Evolutionary conservation across 1,284 basidiomycete genomes (phyloP).

Genomic region (Limonomyces culmigenus): DNA sequence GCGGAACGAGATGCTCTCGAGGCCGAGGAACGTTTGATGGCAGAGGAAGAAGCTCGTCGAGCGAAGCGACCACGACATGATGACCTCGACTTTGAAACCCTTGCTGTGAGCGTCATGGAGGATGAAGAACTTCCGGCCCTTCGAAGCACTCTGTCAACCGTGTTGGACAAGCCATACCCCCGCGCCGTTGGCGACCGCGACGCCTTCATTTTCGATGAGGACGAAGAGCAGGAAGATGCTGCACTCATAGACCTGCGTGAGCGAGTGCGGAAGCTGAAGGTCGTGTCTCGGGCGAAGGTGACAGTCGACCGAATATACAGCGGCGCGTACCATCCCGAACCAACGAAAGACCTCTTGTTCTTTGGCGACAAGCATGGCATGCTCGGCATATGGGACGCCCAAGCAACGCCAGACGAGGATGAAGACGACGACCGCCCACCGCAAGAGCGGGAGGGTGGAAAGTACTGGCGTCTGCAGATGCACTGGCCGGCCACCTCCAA

Average conservation of each 20-base stretch:
- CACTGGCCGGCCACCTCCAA: conserved; percentile 70
- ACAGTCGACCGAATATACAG: conserved; percentile 57
- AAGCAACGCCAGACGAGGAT: conserved; percentile 46
- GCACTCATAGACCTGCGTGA: conserved; percentile 34
- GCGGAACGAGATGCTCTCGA: conserved; percentile 30
- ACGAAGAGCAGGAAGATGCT: conserved; percentile 21
- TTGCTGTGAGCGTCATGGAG: conserved; percentile 21
- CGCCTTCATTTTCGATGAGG: conserved; percentile 28
- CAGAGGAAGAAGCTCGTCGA: conserved; percentile 39
- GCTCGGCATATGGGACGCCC: conserved; percentile 69
- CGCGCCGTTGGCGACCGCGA: conserved; percentile 27
- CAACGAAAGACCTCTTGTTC: conserved; percentile 63
- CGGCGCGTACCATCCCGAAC: conserved; percentile 61
- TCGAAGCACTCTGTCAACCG: conserved; percentile 21
- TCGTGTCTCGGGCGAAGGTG: conserved; percentile 61
- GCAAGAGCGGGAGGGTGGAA: conserved; percentile 39
- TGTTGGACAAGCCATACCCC: conserved; percentile 19
- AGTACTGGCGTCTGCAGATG: conserved; percentile 59
- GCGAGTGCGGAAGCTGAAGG: conserved; percentile 33
- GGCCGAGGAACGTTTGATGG: conserved; percentile 38
- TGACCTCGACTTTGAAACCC: conserved; percentile 39
- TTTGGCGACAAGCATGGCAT: conserved; percentile 73
- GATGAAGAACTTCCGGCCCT: conserved; percentile 27
- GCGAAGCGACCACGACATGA: conserved; percentile 52
- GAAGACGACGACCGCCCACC: conserved; percentile 22